A percentile compares a stretch with the other conserved stretches of the same genome.
phyloP scores from a whole-genome alignment of 306 rosid genomes.

The Casuarina cunninghamiana region DNA sequence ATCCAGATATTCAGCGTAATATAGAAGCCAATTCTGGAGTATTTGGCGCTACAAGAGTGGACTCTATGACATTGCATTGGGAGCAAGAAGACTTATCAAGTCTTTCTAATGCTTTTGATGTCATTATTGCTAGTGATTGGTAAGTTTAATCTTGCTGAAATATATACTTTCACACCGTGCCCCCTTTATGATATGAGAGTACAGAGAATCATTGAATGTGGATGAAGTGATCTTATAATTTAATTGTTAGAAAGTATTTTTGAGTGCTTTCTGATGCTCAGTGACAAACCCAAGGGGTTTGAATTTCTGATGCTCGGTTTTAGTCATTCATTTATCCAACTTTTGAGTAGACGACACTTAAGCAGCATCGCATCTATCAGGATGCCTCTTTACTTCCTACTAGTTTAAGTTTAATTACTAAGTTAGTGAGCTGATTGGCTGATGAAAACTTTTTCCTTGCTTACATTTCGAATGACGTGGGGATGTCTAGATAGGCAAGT shows the following conservation, averaged over 20 bases:
- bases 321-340: slow-evolving; percentile 1
- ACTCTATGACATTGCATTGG: slow-evolving; percentile 84
- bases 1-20: slow-evolving; percentile 79
- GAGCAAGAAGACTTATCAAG: slow-evolving; percentile 54
- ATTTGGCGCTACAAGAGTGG: slow-evolving; percentile 78
- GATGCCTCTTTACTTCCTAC: slow-evolving; percentile 17
- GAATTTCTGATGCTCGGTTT: slow-evolving; percentile 10
- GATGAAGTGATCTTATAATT: slow-evolving; percentile 16
- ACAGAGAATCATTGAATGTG: slow-evolving; percentile 3
- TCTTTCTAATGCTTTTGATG: slow-evolving; percentile 55
- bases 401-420: slow-evolving; percentile 4
- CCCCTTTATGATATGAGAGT: slow-evolving; percentile 16
- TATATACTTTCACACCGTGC: slow-evolving; percentile 7
- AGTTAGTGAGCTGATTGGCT: slow-evolving; percentile 33
- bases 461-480: slow-evolving; percentile 33
- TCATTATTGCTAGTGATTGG: slow-evolving; percentile 87
- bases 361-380: slow-evolving; percentile 23
- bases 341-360: slow-evolving; percentile 2
- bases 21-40: slow-evolving; percentile 63
- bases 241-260: neutral
- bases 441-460: slow-evolving; percentile 26
- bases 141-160: slow-evolving; percentile 30
- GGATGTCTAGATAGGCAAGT: slow-evolving; percentile 23
- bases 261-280: neutral
- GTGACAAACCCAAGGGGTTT: slow-evolving; percentile 9